Conservation (phyloP, 2,329 filamentous ascomycete species). For the Apiospora rasikravindrae region DNA sequence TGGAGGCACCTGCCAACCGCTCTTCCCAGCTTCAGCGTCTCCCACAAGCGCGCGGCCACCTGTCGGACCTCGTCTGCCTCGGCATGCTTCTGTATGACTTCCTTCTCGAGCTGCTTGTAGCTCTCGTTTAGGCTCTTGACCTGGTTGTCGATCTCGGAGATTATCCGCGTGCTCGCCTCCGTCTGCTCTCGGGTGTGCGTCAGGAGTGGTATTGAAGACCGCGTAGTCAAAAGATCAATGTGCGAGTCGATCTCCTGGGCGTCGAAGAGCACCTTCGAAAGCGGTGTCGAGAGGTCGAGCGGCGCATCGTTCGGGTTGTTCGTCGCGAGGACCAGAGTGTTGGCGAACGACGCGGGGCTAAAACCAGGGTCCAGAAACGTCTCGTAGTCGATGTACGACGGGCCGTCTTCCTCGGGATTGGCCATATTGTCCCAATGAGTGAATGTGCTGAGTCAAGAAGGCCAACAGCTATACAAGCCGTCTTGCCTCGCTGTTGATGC, state of each 20-base stretch:
- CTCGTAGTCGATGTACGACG: constrained; percentile 96
- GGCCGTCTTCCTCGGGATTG: constrained; percentile 55
- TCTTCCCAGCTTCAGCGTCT: constrained; percentile 77
- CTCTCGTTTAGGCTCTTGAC: constrained; percentile 81
- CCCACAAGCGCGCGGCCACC: constrained; percentile 79
- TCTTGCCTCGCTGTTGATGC: neutral
- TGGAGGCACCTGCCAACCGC: constrained; percentile 80
- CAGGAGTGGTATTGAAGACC: constrained; percentile 81
- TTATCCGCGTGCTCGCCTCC: constrained; percentile 72
- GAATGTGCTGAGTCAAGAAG: neutral
- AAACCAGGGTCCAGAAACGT: constrained; percentile 85
- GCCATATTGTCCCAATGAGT: constrained; percentile 35
- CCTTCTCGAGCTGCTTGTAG: constrained; percentile 83
- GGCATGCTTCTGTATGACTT: constrained; percentile 85
- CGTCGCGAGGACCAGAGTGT: constrained; percentile 83
- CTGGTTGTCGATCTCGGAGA: constrained; percentile 79
- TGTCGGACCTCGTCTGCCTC: constrained; percentile 82
- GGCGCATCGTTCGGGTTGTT: constrained; percentile 91
- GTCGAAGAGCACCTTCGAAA: constrained; percentile 94
- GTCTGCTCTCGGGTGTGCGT: constrained; percentile 78
- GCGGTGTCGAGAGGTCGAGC: constrained; percentile 90
- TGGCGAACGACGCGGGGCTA: constrained; percentile 82
- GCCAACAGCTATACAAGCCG: neutral
- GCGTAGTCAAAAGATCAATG: constrained; percentile 87
- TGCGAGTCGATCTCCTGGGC: constrained; percentile 96